These are phyloP conservation scores for Hibiscus trionum DNA, from an alignment of 345 rosid species.

Conservation along the genomic window DNA sequence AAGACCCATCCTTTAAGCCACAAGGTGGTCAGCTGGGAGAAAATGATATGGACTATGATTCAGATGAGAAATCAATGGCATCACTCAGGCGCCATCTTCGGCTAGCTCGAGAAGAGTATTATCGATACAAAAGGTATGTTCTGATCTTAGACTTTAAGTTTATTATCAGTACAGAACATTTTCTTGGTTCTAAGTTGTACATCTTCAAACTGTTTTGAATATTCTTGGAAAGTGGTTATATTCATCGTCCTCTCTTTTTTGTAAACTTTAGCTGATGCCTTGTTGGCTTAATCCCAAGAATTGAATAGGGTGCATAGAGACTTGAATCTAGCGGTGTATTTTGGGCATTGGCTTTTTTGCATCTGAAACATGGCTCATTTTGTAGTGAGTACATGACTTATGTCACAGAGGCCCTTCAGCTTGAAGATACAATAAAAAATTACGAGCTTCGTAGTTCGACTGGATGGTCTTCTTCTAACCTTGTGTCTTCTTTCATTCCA, in stretches of 20 bases:
- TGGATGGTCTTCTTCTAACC: slow-evolving; percentile 67
- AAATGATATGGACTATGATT: too few species aligned
- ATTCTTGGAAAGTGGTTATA: not conserved
- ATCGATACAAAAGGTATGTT: too few species aligned
- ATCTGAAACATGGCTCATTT: slow-evolving; percentile 9
- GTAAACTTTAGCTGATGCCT: not conserved
- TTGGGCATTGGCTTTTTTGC: too few species aligned
- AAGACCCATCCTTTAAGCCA: too few species aligned
- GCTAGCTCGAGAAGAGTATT: too few species aligned
- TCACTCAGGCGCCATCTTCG: too few species aligned
- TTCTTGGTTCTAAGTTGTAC: not conserved
- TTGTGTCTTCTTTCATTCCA: slow-evolving; percentile 7
- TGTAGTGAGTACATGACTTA: slow-evolving; percentile 81
- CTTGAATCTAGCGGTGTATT: too few species aligned
- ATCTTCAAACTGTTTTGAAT: not conserved
- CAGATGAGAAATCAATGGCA: too few species aligned
- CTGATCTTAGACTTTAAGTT: too few species aligned
- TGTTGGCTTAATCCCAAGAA: not conserved
- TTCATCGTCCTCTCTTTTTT: not conserved
- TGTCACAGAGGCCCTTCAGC: slow-evolving; percentile 76
- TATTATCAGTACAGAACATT: too few species aligned
- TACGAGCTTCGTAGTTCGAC: slow-evolving; percentile 69
- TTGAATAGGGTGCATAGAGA: not conserved
- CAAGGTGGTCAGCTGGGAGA: too few species aligned
- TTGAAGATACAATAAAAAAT: slow-evolving; percentile 91